Base-by-base conservation (phyloP, 2,329 filamentous ascomycete genomes). In the Colletotrichum siamense region DNA sequence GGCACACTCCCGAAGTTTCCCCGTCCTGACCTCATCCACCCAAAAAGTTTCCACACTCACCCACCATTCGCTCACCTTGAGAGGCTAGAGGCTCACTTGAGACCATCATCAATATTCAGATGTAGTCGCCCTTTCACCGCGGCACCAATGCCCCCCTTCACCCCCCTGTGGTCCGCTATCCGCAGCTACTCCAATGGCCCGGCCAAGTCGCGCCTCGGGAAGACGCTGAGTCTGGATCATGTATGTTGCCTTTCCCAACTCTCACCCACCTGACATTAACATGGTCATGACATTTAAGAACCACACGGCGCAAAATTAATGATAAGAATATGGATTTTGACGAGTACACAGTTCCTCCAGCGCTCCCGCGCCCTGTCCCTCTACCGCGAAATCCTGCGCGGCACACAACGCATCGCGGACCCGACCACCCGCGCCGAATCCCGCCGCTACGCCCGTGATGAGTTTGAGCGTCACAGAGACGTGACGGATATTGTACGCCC, bases 391-490 rank as follows among this genome's bases (percentile, higher is more conserved):
- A 89, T 93, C 71, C 81, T 93, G 39, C 89, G 92, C 28, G 88
- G 88, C 76, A 91, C 89, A 3, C 84, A 84, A 39, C 85, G 83
- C 72, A 92, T 94, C 73, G 71, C 79, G 18, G 90, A 93, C 79
- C 81, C 85, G 9, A 82, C 79, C 5, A 90, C 90, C 7, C 89
- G 87, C 66, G 83, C 84, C n/a, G 92, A 93, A 81, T 91, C 91
- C 8, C 85, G 88, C 72, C 85, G 84, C 70, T 92, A 89, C 82
- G 92, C 88, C 44, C 88, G 91, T 24, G 88, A 89, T 75, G 92
- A 94, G 81, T 92, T 93, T 80, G 90, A 92, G 82, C 87, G 91
- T 73, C 89, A 92, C 79, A 88, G 88, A 28, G 78, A 84, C 70
- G 90, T 93, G 63, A 89, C 87, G 2, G 91, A 93, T 80, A 79